phyloP scores from a whole-genome alignment of 768 basidiomycete genomes.

The Leccinum truebloodii region DNA sequence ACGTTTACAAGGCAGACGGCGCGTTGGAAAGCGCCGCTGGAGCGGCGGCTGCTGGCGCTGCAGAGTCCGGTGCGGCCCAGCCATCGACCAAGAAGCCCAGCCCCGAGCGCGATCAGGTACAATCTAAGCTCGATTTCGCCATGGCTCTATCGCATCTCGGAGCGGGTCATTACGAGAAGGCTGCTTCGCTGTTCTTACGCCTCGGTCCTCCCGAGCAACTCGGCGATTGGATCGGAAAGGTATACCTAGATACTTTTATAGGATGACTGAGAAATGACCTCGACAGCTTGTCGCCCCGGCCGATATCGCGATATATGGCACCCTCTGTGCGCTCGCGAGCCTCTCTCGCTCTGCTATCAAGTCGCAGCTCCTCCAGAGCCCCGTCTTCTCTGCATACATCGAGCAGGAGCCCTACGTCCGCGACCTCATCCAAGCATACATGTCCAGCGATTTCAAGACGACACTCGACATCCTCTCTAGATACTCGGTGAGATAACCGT shows the following conservation, averaged over 20 bases:
- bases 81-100: constrained; percentile 45
- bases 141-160: constrained; percentile 76
- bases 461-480: constrained; percentile 73
- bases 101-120: constrained; percentile 61
- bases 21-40: constrained; percentile 67
- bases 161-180: constrained; percentile 74
- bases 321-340: constrained; percentile 80
- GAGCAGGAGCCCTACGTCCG: constrained; percentile 87
- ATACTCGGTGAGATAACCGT: constrained; percentile 55
- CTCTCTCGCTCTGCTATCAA: constrained; percentile 72
- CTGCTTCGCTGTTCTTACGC: constrained; percentile 71
- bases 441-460: constrained; percentile 82
- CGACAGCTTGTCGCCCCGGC: constrained; percentile 65
- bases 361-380: constrained; percentile 63
- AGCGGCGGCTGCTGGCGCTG: constrained; percentile 33
- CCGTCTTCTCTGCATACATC: constrained; percentile 71
- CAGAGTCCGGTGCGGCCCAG: constrained; percentile 22
- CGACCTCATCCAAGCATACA: constrained; percentile 83
- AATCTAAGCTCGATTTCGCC: constrained; percentile 81
- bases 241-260: neutral
- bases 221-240: constrained; percentile 80
- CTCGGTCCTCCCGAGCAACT: constrained; percentile 65
- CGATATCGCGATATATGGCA: constrained; percentile 87
- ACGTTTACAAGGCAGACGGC: constrained; percentile 94
- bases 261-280: neutral